Percentiles rank a stretch among this genome's conserved stretches.
Conservation (phyloP, 805 yeast genomes). For the Lipomyces yamadae region DNA sequence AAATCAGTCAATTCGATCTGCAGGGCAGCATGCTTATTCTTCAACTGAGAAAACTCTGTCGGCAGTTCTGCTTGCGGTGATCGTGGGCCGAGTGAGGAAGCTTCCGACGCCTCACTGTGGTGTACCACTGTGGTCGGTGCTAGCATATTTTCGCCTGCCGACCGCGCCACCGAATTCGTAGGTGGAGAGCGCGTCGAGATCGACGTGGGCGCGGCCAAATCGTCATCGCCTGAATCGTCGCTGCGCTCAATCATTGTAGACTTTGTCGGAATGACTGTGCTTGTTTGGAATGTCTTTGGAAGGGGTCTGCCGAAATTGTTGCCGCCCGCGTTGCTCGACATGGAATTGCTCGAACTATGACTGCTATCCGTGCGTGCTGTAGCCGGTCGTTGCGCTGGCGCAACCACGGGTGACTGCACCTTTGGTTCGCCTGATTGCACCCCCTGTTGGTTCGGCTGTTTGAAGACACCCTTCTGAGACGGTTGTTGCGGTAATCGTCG, state of each 20-base stretch:
- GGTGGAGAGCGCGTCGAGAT: background rate
- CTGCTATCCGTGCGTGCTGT: background rate
- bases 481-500: conserved; percentile 58
- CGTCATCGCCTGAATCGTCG: conserved; percentile 70
- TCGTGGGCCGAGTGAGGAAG: background rate
- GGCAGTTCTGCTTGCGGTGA: background rate
- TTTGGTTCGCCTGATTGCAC: background rate
- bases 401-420: background rate
- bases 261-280: conserved; percentile 75
- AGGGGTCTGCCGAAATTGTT: conserved; percentile 12
- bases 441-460: background rate
- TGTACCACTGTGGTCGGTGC: background rate
- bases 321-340: background rate
- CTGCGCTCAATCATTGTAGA: conserved; percentile 88
- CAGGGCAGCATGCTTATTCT: conserved; percentile 13
- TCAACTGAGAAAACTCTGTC: conserved; percentile 5
- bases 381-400: background rate
- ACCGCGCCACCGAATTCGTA: background rate
- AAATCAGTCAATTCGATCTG: conserved; percentile 6
- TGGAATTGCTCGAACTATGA: background rate
- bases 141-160: background rate
- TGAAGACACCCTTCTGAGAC: background rate
- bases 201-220: conserved; percentile 28
- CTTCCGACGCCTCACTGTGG: background rate
- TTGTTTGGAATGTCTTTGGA: conserved; percentile 26